Evolutionary conservation across 495 filamentous ascomycete species (phyloP).

Genomic region (Penicillium silybi): DNA sequence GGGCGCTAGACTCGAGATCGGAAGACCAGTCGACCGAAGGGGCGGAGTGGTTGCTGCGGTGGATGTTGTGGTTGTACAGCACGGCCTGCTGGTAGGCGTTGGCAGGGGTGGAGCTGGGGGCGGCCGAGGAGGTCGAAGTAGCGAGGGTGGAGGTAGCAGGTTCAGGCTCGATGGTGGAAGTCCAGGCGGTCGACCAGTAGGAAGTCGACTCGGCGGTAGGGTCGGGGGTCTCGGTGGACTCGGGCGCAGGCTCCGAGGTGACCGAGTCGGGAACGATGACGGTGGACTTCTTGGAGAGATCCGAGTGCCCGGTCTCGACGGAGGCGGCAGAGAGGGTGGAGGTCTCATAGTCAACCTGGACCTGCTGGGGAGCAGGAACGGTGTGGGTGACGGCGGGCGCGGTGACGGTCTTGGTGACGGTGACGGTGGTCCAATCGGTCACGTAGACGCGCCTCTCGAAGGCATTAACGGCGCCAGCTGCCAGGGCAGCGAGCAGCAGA

Average conservation of each 20-base stretch:
- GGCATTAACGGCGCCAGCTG: slow-evolving; percentile 57
- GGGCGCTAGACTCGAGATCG: slow-evolving; percentile 59
- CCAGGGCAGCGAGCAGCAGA: slow-evolving; percentile 57
- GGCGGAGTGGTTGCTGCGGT: slow-evolving; percentile 80
- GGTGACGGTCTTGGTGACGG: slow-evolving; percentile 61
- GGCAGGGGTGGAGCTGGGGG: slow-evolving; percentile 15
- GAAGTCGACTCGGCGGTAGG: slow-evolving; percentile 13
- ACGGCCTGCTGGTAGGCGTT: slow-evolving; percentile 44
- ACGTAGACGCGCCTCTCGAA: slow-evolving; percentile 51
- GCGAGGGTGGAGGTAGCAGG: slow-evolving; percentile 24
- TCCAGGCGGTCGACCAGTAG: slow-evolving; percentile 16
- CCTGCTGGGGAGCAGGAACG: slow-evolving; percentile 10
- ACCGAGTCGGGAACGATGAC: slow-evolving; percentile 15
- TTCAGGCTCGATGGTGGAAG: slow-evolving; percentile 18
- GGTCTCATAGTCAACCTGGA: slow-evolving; percentile 4
- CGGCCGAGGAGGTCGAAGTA: slow-evolving; percentile 22
- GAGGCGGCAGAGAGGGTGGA: neutral
- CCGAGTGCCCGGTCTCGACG: neutral
- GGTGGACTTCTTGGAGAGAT: slow-evolving; percentile 19
- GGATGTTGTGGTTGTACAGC: slow-evolving; percentile 76
- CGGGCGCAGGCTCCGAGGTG: slow-evolving; percentile 11
- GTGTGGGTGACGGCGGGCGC: slow-evolving; percentile 28
- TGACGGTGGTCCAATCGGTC: slow-evolving; percentile 54
- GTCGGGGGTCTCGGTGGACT: neutral
- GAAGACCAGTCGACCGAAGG: slow-evolving; percentile 58